Percentiles rank a stretch among this genome's conserved stretches.
Evolutionary conservation across 2,329 filamentous ascomycete genomes (phyloP).

Genomic region (Neonectria coccinea): DNA sequence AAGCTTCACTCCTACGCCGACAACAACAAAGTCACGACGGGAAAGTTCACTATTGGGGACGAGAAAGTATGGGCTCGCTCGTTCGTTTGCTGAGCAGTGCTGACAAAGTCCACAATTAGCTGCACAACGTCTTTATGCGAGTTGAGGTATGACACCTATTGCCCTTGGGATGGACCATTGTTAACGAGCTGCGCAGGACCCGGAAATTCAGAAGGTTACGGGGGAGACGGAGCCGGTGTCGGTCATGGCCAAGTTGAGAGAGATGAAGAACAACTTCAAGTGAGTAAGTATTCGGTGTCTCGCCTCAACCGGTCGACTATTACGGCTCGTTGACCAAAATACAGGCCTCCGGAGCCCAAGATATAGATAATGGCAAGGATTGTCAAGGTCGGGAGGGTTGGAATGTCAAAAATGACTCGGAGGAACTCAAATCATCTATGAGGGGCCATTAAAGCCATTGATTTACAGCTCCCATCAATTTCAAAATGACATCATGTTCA

Average conservation of each 20-base stretch:
- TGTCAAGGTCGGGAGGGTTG: not conserved
- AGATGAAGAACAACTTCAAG: conserved; percentile 88
- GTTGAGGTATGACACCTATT: conserved; percentile 69
- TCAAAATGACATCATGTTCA: conserved; percentile 6
- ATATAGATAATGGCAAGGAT: conserved; percentile 38
- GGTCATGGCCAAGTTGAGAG: conserved; percentile 86
- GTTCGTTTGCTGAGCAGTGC: not conserved
- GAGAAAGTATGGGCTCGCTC: conserved; percentile 78
- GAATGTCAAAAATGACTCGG: not conserved
- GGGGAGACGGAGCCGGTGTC: conserved; percentile 83
- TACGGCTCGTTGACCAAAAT: conserved; percentile 14
- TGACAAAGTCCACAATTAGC: conserved; percentile 57
- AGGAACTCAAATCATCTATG: not conserved
- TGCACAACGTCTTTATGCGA: conserved; percentile 98
- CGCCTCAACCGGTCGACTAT: not conserved
- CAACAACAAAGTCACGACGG: conserved; percentile 87
- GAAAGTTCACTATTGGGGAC: conserved; percentile 95
- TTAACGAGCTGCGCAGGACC: conserved; percentile 67
- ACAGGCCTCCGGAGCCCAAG: conserved; percentile 46
- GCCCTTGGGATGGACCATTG: not conserved
- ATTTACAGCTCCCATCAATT: not conserved
- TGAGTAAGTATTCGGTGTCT: conserved; percentile 57
- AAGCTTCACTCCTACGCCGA: conserved; percentile 82
- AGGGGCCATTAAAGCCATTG: conserved; percentile 29
- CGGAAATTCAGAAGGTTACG: conserved; percentile 84